Evolutionary conservation across 495 filamentous ascomycete genomes (phyloP).

Genomic region (Echria macrotheca): DNA sequence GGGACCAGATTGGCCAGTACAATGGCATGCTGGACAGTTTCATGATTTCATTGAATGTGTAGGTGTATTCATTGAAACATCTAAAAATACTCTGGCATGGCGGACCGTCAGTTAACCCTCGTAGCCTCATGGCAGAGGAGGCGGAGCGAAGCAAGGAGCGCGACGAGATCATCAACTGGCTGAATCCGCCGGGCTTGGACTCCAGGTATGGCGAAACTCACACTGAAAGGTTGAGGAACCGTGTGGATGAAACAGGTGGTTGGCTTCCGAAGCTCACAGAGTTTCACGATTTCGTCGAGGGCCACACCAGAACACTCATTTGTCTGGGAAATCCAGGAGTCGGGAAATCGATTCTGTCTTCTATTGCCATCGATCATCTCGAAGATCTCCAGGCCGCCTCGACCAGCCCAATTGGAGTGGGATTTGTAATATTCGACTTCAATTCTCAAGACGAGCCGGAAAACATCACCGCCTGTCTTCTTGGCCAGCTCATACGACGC

Average conservation of each 20-base stretch:
- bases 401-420: background rate
- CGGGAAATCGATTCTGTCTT: constrained; percentile 2
- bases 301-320: background rate
- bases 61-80: background rate
- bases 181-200: background rate
- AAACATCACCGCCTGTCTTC: background rate
- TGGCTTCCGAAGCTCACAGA: background rate
- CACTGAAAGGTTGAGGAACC: background rate
- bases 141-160: background rate
- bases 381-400: background rate
- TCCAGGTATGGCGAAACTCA: background rate
- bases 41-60: constrained; percentile 1
- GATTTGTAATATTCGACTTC: background rate
- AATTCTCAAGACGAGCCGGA: background rate
- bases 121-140: background rate
- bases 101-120: too few relatives aligned
- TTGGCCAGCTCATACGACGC: background rate
- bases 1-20: constrained; percentile 3
- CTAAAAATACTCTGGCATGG: background rate
- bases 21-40: constrained; percentile 3
- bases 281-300: background rate
- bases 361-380: background rate
- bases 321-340: constrained; percentile 1
- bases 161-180: background rate
- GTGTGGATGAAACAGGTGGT: background rate